Percentiles rank a stretch among this genome's conserved stretches.
Evolutionary conservation across 352 stramenopile genomes (phyloP).

Genomic region (Phytophthora fragariae): DNA sequence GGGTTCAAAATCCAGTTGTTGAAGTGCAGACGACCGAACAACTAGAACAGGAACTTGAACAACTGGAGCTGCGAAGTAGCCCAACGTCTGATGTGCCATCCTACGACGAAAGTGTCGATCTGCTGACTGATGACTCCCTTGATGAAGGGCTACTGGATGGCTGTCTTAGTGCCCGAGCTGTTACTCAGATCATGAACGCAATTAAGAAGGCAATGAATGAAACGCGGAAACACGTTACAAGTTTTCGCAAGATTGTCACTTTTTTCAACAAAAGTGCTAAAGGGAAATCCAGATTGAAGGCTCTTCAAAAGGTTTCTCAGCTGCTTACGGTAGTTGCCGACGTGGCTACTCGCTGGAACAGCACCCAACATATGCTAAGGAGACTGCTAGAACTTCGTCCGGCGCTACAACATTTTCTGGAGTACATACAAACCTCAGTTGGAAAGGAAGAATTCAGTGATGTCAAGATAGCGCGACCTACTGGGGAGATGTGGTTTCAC

Average conservation of each 20-base stretch:
- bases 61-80: neutral
- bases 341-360: conserved; percentile 20
- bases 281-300: conserved; percentile 8
- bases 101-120: conserved; percentile 2
- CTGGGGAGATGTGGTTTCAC: conserved; percentile 22
- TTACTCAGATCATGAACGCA: neutral
- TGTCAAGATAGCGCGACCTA: conserved; percentile 15
- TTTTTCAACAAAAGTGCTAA: conserved; percentile 23
- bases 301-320: neutral
- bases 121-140: conserved; percentile 3
- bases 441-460: conserved; percentile 25
- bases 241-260: conserved; percentile 20
- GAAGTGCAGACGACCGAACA: conserved; percentile 18
- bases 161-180: conserved; percentile 4
- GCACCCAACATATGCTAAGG: conserved; percentile 4
- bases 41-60: neutral
- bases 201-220: conserved; percentile 12
- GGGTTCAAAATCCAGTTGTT: conserved; percentile 2
- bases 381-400: conserved; percentile 7
- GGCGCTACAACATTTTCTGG: conserved; percentile 7
- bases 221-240: conserved; percentile 16
- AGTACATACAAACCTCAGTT: conserved; percentile 9
- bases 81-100: neutral
- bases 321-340: conserved; percentile 16
- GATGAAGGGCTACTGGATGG: conserved; percentile 15